A percentile compares a stretch with the other conserved stretches of the same genome.
Conservation (phyloP, 2,329 filamentous ascomycete genomes). For the Fusarium phyllophilum region DNA sequence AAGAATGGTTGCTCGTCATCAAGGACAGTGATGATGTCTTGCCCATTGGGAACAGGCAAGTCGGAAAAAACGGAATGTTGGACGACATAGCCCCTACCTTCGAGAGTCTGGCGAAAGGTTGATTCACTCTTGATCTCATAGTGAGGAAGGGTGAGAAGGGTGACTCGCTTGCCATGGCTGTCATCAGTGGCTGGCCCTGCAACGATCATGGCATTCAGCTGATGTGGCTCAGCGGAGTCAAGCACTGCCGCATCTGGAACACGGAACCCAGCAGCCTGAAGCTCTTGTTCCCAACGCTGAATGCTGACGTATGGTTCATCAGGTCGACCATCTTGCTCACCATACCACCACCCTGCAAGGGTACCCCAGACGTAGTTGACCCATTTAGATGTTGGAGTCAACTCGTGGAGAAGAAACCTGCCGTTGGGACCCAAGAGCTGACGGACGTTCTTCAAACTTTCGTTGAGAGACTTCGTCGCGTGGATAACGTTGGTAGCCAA, state of each 20-base stretch:
- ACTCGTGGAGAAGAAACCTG: neutral
- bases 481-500: neutral
- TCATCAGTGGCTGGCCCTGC: neutral
- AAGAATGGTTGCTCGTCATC: conserved; percentile 4
- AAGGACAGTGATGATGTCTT: neutral
- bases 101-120: neutral
- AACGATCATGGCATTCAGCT: conserved; percentile 1
- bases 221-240: neutral
- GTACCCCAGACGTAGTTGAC: conserved; percentile 3
- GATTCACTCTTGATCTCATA: neutral
- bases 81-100: neutral
- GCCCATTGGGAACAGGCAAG: neutral
- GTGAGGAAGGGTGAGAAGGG: neutral
- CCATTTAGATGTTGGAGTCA: neutral
- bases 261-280: neutral
- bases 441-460: neutral
- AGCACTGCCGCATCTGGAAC: neutral
- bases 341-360: conserved; percentile 10
- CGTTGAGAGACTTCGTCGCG: neutral
- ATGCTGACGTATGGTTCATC: neutral
- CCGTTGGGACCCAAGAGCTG: neutral
- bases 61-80: neutral
- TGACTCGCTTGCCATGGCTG: neutral
- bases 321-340: neutral
- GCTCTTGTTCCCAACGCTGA: neutral